phyloP scores from a whole-genome alignment of 148 eudicot genomes.

The Agrostemma githago region DNA sequence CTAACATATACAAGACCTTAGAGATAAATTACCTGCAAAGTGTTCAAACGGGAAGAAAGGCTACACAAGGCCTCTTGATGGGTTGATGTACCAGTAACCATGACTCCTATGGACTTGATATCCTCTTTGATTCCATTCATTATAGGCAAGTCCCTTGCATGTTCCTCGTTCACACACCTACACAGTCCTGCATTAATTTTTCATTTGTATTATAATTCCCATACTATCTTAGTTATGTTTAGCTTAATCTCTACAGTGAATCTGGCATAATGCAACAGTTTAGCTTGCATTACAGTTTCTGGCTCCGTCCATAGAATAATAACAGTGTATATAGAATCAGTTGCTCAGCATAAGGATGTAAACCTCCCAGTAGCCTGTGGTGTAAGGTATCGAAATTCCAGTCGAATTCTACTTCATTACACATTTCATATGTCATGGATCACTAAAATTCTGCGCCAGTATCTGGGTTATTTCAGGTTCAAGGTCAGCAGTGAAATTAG shows the following conservation, averaged over 20 bases:
- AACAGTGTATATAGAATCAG: background rate
- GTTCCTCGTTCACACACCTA: constrained; percentile 63
- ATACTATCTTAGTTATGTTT: background rate
- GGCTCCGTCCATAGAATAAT: background rate
- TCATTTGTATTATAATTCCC: background rate
- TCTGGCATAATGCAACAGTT: background rate
- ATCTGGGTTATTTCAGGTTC: background rate
- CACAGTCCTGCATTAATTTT: constrained; percentile 50
- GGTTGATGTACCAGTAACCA: constrained; percentile 51
- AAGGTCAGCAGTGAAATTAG: background rate
- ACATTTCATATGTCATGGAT: background rate
- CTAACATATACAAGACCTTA: background rate
- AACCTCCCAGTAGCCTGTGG: background rate
- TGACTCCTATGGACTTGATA: constrained; percentile 61
- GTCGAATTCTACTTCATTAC: background rate
- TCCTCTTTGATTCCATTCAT: constrained; percentile 93
- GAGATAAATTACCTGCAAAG: constrained; percentile 44
- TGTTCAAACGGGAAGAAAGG: constrained; percentile 49
- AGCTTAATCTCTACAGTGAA: background rate
- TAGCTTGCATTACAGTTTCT: background rate
- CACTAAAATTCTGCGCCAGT: background rate
- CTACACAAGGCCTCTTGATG: constrained; percentile 52
- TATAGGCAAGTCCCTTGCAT: constrained; percentile 70
- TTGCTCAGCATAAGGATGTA: background rate
- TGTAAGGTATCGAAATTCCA: background rate